Conservation (phyloP, 176 grass and related monocot genomes). For the Avena atlantica region DNA sequence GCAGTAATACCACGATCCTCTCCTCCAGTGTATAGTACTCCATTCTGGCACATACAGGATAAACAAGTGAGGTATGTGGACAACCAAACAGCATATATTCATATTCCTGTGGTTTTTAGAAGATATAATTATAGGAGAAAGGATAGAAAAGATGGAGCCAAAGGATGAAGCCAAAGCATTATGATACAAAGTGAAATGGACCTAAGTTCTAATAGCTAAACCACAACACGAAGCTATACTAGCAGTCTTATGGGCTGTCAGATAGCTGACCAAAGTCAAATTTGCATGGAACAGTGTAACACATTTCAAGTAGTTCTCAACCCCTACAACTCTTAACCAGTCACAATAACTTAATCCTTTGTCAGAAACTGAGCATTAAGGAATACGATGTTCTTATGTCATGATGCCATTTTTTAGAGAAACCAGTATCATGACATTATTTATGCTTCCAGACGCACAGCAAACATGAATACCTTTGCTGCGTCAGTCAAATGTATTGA, state of each 20-base stretch:
- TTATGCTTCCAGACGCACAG: too few relatives aligned
- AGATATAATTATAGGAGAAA: neutral
- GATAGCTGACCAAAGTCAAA: neutral
- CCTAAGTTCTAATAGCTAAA: neutral
- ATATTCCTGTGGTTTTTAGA: neutral
- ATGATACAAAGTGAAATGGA: neutral
- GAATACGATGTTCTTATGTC: too few relatives aligned
- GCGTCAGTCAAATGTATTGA: neutral
- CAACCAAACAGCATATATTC: neutral
- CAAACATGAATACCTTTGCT: too few relatives aligned
- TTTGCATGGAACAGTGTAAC: neutral
- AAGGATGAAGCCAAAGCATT: neutral
- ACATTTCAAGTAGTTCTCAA: conserved; percentile 11
- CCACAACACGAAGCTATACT: neutral
- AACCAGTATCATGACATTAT: too few relatives aligned
- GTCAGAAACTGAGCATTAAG: too few relatives aligned
- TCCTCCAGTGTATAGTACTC: conserved; percentile 74
- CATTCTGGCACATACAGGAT: conserved; percentile 55
- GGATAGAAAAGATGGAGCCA: neutral
- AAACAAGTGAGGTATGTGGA: conserved; percentile 7
- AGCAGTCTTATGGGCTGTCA: neutral
- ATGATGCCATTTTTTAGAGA: too few relatives aligned
- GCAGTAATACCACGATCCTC: conserved; percentile 77
- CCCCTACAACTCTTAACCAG: too few relatives aligned
- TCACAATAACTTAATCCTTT: too few relatives aligned